Evolutionary conservation across 2,329 filamentous ascomycete species (phyloP).

Genomic region (Cladosporium phlei): DNA sequence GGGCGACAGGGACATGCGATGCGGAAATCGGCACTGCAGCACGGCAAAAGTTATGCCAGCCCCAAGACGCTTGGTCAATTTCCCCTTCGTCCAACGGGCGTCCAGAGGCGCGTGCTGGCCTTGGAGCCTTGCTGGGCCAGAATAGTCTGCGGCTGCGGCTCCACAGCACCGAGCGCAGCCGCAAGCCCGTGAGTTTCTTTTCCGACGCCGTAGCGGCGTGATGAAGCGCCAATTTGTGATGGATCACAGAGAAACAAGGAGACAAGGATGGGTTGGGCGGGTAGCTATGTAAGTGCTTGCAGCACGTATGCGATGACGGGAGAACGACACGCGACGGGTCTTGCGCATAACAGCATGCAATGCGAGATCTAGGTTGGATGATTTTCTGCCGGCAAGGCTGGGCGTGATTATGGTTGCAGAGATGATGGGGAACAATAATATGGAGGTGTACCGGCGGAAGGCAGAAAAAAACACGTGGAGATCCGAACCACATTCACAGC

Average conservation of each 20-base stretch:
- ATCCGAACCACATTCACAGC: no score
- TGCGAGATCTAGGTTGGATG: no score
- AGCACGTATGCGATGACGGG: not conserved
- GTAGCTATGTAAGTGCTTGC: not conserved
- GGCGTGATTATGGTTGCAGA: not conserved
- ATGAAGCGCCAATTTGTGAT: not conserved
- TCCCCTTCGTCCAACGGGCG: conserved; percentile 11
- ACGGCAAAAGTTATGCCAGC: conserved; percentile 5
- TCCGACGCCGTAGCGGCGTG: not conserved
- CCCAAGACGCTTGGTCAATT: conserved; percentile 12
- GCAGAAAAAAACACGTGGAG: no score
- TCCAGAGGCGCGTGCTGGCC: conserved; percentile 9
- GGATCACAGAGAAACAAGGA: not conserved
- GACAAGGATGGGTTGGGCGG: not conserved
- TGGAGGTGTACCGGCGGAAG: no score
- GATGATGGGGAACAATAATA: no score
- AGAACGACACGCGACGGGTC: no score
- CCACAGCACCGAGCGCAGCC: conserved; percentile 6
- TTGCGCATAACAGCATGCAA: no score
- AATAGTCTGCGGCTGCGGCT: conserved; percentile 10
- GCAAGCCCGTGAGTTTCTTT: not conserved
- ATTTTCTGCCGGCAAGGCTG: not conserved
- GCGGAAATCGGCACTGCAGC: conserved; percentile 1
- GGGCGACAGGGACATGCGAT: no score
- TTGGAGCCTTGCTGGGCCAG: no score